These are phyloP conservation scores for Shiraia bambusicola DNA, from an alignment of 2,329 filamentous ascomycete genomes.

Conservation along the genomic window DNA sequence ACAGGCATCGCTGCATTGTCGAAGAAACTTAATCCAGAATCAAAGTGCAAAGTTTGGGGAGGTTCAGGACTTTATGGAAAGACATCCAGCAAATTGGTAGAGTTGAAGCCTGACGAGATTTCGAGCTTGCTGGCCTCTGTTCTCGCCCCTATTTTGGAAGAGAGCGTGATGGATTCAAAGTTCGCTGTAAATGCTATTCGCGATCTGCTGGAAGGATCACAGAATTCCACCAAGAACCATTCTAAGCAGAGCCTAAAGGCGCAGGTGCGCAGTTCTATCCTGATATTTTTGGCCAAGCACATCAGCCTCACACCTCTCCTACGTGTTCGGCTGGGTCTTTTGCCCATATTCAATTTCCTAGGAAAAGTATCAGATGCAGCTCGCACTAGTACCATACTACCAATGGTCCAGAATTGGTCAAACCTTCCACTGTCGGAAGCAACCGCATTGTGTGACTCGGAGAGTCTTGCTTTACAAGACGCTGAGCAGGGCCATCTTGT, in stretches of 20 bases:
- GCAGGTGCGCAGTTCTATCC: conserved; percentile 63
- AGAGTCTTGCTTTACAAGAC: conserved; percentile 51
- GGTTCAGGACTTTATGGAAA: conserved; percentile 60
- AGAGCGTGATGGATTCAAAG: conserved; percentile 76
- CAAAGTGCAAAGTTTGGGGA: conserved; percentile 24
- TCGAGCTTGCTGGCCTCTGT: conserved; percentile 62
- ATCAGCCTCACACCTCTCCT: conserved; percentile 67
- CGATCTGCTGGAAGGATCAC: conserved; percentile 59
- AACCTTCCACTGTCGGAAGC: conserved; percentile 56
- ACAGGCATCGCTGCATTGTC: conserved; percentile 55
- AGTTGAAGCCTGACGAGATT: conserved; percentile 61
- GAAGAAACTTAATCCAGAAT: conserved; percentile 14
- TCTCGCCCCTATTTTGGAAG: conserved; percentile 76
- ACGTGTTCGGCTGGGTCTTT: conserved; percentile 67
- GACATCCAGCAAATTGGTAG: conserved; percentile 51
- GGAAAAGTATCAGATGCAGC: conserved; percentile 70
- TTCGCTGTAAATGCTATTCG: conserved; percentile 68
- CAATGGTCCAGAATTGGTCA: conserved; percentile 70
- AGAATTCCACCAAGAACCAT: conserved; percentile 33
- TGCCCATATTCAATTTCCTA: conserved; percentile 72
- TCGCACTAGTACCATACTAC: conserved; percentile 75
- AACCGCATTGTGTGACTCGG: conserved; percentile 50
- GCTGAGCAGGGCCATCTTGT: conserved; percentile 57
- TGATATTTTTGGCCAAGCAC: conserved; percentile 75
- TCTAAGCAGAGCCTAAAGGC: conserved; percentile 54